Base-by-base conservation (phyloP, 768 basidiomycete species). In the Paxillus ammoniavirescens region DNA sequence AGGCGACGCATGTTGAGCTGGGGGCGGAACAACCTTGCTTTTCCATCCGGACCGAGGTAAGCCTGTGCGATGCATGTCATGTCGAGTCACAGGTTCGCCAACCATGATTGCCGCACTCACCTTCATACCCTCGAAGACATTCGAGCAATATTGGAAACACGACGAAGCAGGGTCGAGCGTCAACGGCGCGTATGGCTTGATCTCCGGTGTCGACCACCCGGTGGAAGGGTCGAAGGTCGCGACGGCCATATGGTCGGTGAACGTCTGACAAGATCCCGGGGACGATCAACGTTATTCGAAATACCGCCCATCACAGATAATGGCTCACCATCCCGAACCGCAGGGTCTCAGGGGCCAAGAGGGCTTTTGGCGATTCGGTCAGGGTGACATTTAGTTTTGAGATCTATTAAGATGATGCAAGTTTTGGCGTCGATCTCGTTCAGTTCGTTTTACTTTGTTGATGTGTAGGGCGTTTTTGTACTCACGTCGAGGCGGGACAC, bases 1-100 rank as follows among this genome's bases (percentile, higher is more conserved):
- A 98, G 78, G 26, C 94, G 86, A 26, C 79, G 80, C 91, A 95
- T 93, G 69, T 96, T 96, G 68, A 80, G 72, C 30, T 90, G 77
- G 0, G 93, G 93, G 31, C 93, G 76, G 77, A 97, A 97, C 36
- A 96, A 71, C 7, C 88, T 77, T 1, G 84, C 78, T 47, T 82
- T 79, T 1, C 91, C 92, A 53, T 89, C 77, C n/a, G 82, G 79
- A 9, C 82, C 85, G 1, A 81, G 54, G 67, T 88, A 89, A 0
- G 90, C 89, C 83, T 89, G 37, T 13, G 15, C 14, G 35, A 35
- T 35, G 35, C 35, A 14, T 35, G 35, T 38, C 30, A 36, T 23
- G 38, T 6, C 41, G 9, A 31, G 18, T 50, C 36, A 23, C 23
- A 40, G 26, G 12, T 23, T 26, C 30, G 44, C 42, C 14, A 17